Evolutionary conservation across 176 grass and related monocot species (phyloP).

Genomic region (Paspalum notatum): DNA sequence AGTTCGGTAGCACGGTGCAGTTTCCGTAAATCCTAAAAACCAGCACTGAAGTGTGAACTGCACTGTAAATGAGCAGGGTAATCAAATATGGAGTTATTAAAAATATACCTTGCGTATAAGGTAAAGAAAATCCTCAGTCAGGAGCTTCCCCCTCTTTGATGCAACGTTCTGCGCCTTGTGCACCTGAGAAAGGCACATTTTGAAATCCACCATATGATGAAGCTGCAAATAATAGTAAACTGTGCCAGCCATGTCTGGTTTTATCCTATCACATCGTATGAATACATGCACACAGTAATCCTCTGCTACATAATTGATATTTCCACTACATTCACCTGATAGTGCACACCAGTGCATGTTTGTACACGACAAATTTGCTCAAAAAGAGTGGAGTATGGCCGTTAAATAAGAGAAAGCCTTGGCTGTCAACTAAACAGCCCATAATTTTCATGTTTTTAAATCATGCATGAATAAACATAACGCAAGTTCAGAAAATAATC

Average conservation of each 20-base stretch:
- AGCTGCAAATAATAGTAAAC: neutral
- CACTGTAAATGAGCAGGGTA: conserved; percentile 11
- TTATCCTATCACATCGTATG: neutral
- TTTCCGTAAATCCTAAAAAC: conserved; percentile 70
- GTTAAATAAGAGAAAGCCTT: neutral
- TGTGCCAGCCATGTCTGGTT: neutral
- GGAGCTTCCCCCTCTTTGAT: conserved; percentile 92
- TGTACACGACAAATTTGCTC: neutral
- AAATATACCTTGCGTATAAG: conserved; percentile 83
- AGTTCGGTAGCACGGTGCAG: conserved; percentile 81
- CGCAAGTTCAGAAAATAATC: neutral
- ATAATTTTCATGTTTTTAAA: neutral
- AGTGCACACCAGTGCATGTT: neutral
- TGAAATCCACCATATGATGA: conserved; percentile 17
- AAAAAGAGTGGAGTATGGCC: neutral
- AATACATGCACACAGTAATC: neutral
- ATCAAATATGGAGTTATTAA: conserved; percentile 4
- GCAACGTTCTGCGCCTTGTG: conserved; percentile 92
- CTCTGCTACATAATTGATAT: conserved; percentile 2
- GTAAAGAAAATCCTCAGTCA: conserved; percentile 98
- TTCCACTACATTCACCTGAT: neutral
- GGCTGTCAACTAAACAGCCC: neutral
- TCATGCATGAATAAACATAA: neutral
- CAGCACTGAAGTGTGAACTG: neutral
- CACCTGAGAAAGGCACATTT: conserved; percentile 51